These are phyloP conservation scores for Metarhizium brunneum DNA, from an alignment of 2,329 filamentous ascomycete species.

Conservation along the genomic window DNA sequence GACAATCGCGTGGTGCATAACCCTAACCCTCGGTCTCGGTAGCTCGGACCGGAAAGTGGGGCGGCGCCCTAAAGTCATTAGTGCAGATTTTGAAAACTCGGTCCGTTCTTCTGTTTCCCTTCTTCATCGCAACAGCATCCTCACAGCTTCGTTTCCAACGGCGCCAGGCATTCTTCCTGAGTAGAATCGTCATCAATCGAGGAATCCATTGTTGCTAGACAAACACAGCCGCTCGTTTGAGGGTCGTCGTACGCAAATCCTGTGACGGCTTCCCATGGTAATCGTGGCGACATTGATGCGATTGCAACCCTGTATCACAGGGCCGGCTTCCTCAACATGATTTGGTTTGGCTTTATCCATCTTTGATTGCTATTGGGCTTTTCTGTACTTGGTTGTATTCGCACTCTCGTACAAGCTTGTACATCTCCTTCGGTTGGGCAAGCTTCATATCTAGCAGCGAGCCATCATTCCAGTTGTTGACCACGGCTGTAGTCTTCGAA, in stretches of 20 bases:
- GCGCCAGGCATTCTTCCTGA: constrained; percentile 12
- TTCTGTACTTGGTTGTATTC: no score
- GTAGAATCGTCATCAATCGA: constrained; percentile 14
- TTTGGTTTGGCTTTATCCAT: neutral
- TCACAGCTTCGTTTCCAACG: constrained; percentile 7
- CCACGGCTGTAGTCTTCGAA: no score
- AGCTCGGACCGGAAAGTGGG: neutral
- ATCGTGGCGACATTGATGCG: constrained; percentile 25
- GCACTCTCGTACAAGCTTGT: no score
- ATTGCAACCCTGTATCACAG: neutral
- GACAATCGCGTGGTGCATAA: neutral
- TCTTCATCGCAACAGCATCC: constrained; percentile 23
- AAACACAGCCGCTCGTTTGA: constrained; percentile 31
- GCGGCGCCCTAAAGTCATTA: neutral
- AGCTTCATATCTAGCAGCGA: no score
- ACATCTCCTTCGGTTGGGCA: neutral
- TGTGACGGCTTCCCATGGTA: constrained; percentile 35
- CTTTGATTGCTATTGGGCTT: no score
- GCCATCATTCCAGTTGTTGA: no score
- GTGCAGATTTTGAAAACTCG: neutral
- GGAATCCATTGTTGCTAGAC: constrained; percentile 24
- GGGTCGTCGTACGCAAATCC: constrained; percentile 24
- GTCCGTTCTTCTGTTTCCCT: constrained; percentile 11
- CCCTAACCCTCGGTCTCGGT: neutral
- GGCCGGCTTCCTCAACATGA: neutral